Evolutionary conservation across 345 rosid genomes (phyloP).

Genomic region (Eucalyptus fibrosa): DNA sequence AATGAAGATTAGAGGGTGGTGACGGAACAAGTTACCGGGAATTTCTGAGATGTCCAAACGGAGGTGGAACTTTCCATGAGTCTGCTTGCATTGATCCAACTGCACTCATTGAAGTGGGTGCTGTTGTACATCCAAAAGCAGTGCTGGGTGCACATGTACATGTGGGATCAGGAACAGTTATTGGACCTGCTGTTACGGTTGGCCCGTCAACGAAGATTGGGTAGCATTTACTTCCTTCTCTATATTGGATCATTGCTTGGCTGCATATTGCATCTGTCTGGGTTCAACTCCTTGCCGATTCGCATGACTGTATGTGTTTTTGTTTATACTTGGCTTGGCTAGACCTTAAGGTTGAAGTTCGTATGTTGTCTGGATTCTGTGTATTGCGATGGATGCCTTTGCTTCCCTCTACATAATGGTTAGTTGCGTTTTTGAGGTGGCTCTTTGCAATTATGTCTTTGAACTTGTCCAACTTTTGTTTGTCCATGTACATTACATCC

Average conservation of each 20-base stretch:
- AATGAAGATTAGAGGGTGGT: conserved; percentile 17
- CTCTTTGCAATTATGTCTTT: neutral
- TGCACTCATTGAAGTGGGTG: conserved; percentile 42
- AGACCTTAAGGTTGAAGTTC: neutral
- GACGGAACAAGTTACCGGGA: neutral
- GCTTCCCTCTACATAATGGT: neutral
- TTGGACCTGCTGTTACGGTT: conserved; percentile 50
- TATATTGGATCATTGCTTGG: neutral
- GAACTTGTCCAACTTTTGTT: neutral
- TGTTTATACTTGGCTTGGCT: neutral
- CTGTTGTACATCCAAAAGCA: conserved; percentile 43
- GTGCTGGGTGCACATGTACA: conserved; percentile 41
- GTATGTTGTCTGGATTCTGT: neutral
- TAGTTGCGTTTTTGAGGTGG: neutral
- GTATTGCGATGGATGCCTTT: neutral
- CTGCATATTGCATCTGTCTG: neutral
- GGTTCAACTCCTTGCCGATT: neutral
- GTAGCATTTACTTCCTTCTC: conserved; percentile 2
- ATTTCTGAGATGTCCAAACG: conserved; percentile 44
- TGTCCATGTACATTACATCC: neutral
- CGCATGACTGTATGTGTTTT: neutral
- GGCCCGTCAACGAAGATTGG: conserved; percentile 52
- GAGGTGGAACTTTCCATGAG: conserved; percentile 54
- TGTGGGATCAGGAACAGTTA: conserved; percentile 55
- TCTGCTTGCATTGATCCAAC: conserved; percentile 49